phyloP scores from a whole-genome alignment of 768 basidiomycete genomes.

The Suillus fuscotomentosus region DNA sequence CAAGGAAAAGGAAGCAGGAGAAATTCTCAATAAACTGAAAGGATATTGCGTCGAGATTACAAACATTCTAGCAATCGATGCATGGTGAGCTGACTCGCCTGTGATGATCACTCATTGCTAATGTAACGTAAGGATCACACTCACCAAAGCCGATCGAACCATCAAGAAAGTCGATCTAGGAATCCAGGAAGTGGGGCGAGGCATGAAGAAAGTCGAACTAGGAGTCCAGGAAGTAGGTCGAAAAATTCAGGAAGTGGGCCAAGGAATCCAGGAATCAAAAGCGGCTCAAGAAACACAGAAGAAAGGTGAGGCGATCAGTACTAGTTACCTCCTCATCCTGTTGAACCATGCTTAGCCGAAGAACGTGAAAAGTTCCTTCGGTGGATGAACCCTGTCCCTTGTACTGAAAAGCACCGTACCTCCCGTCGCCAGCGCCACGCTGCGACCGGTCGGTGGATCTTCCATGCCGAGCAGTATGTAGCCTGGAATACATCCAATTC shows the following conservation, averaged over 20 bases:
- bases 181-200: not conserved
- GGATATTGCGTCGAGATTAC: not conserved
- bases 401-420: not conserved
- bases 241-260: too few relatives aligned
- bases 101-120: not conserved
- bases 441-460: not conserved
- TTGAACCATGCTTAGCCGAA: not conserved
- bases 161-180: not conserved
- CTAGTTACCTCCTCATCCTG: not conserved
- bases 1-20: conserved; percentile 1
- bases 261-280: not conserved
- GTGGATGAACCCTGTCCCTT: not conserved
- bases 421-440: not conserved
- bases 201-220: too few relatives aligned
- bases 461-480: not conserved
- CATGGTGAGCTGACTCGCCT: not conserved
- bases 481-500: not conserved
- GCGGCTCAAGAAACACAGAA: not conserved
- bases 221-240: too few relatives aligned
- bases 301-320: not conserved
- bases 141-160: not conserved
- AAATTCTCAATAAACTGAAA: not conserved
- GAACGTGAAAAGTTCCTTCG: not conserved
- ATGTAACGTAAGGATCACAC: not conserved
- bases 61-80: not conserved